Conservation (phyloP, 2,329 filamentous ascomycete species). For the Verticillium nubilum region DNA sequence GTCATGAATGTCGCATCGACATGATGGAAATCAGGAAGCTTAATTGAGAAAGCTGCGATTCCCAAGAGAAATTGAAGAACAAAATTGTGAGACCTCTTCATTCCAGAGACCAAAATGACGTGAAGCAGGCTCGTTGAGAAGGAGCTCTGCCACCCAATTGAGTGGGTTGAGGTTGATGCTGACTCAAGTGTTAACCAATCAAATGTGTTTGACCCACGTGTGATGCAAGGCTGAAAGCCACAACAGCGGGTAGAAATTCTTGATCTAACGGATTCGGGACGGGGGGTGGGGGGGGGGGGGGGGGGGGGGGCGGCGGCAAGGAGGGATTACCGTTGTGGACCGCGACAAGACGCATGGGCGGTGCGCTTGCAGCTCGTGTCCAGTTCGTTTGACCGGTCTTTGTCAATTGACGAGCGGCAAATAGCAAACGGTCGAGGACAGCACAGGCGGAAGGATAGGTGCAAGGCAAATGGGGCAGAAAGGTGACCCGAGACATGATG, state of each 20-base stretch:
- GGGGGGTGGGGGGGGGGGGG: background rate
- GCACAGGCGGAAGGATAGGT: background rate
- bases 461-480: background rate
- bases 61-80: background rate
- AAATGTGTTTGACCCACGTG: slow-evolving; percentile 18
- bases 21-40: background rate
- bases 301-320: background rate
- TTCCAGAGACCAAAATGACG: background rate
- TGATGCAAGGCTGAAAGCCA: slow-evolving; percentile 20
- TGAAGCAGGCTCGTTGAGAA: background rate
- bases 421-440: background rate
- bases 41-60: background rate
- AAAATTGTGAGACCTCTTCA: background rate
- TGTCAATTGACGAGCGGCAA: background rate
- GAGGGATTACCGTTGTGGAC: background rate
- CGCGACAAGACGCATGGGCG: background rate
- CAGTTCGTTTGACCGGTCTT: background rate
- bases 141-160: background rate
- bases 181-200: slow-evolving; percentile 15
- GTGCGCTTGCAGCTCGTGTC: background rate
- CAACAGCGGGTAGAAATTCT: background rate
- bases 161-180: slow-evolving; percentile 12
- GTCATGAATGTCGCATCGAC: slow-evolving; percentile 13
- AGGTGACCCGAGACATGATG: background rate
- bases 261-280: background rate